Evolutionary conservation across 2,329 filamentous ascomycete genomes (phyloP).

Genomic region (Stachybotrys chlorohalonatus): DNA sequence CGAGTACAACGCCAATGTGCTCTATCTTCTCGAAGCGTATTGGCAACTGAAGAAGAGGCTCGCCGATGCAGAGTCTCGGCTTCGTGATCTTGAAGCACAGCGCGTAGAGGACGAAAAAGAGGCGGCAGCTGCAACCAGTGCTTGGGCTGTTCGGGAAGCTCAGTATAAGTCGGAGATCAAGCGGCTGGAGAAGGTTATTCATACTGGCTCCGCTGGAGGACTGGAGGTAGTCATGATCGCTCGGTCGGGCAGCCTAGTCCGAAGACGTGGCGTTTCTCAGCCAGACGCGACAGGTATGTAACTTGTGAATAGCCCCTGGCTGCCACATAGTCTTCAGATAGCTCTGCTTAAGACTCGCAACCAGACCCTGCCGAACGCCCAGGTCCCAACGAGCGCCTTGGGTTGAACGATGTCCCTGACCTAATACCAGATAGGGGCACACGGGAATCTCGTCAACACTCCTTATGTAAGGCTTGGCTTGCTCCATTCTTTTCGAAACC

Average conservation of each 20-base stretch:
- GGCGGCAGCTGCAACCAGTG: conserved; percentile 13
- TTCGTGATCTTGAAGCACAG: conserved; percentile 24
- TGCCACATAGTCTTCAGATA: too few species aligned
- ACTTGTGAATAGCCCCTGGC: conserved; percentile 7
- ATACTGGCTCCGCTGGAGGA: conserved; percentile 28
- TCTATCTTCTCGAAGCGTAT: conserved; percentile 27
- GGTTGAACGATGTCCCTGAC: too few species aligned
- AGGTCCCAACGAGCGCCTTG: too few species aligned
- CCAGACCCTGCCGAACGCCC: too few species aligned
- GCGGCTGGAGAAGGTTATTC: conserved; percentile 21
- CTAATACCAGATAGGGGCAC: too few species aligned
- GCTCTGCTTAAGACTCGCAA: too few species aligned
- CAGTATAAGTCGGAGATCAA: conserved; percentile 19
- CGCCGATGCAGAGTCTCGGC: conserved; percentile 23
- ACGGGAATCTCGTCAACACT: too few species aligned
- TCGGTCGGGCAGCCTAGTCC: conserved; percentile 28
- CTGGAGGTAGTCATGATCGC: conserved; percentile 35
- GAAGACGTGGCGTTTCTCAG: background rate
- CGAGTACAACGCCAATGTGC: conserved; percentile 32
- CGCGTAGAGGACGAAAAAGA: conserved; percentile 23
- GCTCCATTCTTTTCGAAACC: too few species aligned
- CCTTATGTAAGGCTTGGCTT: too few species aligned
- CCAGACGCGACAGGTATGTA: background rate
- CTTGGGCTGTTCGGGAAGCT: conserved; percentile 12
- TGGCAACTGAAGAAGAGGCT: conserved; percentile 16